A percentile compares a stretch with the other conserved stretches of the same genome.
Evolutionary conservation across 345 rosid species (phyloP).

Genomic region (Sapria himalayana): DNA sequence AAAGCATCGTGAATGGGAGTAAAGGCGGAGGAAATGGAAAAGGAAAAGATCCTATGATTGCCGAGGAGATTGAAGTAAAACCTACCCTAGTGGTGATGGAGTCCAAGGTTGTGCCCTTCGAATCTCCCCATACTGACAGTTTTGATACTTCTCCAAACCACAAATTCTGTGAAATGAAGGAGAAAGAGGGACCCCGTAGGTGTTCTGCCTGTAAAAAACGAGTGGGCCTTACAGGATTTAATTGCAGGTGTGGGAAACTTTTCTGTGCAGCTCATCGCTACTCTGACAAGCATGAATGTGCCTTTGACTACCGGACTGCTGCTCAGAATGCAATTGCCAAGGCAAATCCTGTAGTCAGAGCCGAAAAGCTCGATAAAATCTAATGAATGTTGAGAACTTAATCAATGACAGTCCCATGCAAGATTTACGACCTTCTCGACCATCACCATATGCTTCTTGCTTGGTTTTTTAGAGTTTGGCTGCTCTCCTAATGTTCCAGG

Average conservation of each 20-base stretch:
- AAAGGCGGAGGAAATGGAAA: constrained; percentile 12
- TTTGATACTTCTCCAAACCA: constrained; percentile 10
- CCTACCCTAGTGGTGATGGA: constrained; percentile 22
- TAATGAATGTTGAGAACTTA: too few relatives aligned
- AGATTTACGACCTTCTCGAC: too few relatives aligned
- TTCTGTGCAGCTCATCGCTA: constrained; percentile 54
- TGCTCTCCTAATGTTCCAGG: too few relatives aligned
- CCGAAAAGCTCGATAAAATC: constrained; percentile 67
- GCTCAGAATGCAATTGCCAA: constrained; percentile 36
- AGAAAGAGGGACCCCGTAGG: constrained; percentile 51
- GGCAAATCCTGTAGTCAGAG: constrained; percentile 39
- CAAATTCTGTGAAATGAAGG: constrained; percentile 26
- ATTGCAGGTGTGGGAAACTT: constrained; percentile 38
- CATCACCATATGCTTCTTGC: too few relatives aligned
- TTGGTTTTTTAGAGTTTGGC: too few relatives aligned
- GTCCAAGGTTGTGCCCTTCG: constrained; percentile 19
- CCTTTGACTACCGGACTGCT: constrained; percentile 36
- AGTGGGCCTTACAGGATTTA: constrained; percentile 47
- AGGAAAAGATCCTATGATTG: constrained; percentile 15
- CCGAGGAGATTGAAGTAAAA: constrained; percentile 22
- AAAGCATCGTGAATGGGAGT: constrained; percentile 28
- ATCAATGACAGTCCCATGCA: too few relatives aligned
- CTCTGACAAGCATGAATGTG: constrained; percentile 50
- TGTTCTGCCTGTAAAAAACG: constrained; percentile 35
- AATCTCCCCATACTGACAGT: constrained; percentile 11